These are phyloP conservation scores for Colletotrichum tropicicola DNA, from an alignment of 2,329 filamentous ascomycete genomes.

Conservation along the genomic window DNA sequence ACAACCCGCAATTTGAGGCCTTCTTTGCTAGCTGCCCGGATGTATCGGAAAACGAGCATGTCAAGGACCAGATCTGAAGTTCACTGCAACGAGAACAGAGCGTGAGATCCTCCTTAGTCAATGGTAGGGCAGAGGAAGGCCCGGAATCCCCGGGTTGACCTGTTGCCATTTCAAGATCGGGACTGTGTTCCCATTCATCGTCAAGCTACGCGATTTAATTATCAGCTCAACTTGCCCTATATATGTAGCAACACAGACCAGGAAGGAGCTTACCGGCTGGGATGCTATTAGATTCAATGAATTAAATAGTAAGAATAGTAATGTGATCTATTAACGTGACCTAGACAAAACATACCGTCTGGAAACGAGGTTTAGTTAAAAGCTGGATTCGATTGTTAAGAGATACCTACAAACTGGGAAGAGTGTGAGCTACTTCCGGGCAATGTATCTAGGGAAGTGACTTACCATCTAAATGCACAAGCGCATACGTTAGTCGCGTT, in stretches of 20 bases:
- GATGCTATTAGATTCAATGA: neutral
- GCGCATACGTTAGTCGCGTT: no score
- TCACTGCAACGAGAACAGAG: neutral
- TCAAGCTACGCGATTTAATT: neutral
- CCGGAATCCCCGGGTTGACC: neutral
- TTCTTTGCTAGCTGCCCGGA: neutral
- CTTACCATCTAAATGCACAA: no score
- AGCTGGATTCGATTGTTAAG: no score
- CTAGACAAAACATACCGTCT: neutral
- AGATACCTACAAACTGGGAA: no score
- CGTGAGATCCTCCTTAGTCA: neutral
- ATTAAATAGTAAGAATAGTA: no score
- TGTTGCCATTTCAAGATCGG: neutral
- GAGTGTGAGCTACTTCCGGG: no score
- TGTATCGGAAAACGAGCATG: neutral
- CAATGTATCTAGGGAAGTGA: no score
- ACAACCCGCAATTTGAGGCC: neutral
- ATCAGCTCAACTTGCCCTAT: neutral
- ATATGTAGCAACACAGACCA: no score
- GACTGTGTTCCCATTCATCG: neutral
- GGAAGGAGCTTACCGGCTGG: neutral
- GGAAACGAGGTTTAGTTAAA: neutral
- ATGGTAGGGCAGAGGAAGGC: neutral
- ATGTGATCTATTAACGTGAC: no score
- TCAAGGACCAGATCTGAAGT: neutral